phyloP scores from a whole-genome alignment of 352 stramenopile species.

The Pythium coloratum region DNA sequence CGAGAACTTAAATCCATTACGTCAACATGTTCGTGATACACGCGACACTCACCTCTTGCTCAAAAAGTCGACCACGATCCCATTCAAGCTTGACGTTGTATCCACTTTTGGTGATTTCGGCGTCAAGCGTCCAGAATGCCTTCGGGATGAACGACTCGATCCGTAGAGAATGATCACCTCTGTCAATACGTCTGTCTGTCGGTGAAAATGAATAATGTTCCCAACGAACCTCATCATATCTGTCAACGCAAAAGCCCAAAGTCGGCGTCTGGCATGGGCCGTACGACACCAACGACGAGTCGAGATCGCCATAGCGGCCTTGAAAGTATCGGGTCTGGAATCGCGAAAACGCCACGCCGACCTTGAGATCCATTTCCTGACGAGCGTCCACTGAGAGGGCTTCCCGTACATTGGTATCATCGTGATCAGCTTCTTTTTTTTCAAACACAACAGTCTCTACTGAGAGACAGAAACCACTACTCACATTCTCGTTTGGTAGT shows the following conservation, averaged over 20 bases:
- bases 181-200: background rate
- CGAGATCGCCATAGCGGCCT: background rate
- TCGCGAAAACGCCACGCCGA: background rate
- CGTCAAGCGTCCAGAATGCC: conserved; percentile 15
- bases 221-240: background rate
- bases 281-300: background rate
- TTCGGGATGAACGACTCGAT: background rate
- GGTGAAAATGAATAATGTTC: too few relatives aligned
- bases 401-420: background rate
- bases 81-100: conserved; percentile 37
- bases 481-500: background rate
- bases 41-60: conserved; percentile 35
- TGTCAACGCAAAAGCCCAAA: background rate
- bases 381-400: background rate
- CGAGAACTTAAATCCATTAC: too few relatives aligned
- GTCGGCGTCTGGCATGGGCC: background rate
- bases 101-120: conserved; percentile 36
- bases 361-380: background rate
- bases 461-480: too few relatives aligned
- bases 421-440: too few relatives aligned
- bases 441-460: too few relatives aligned
- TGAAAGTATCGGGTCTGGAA: background rate
- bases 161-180: background rate
- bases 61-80: conserved; percentile 38
- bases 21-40: background rate